These are phyloP conservation scores for Komagataella populi DNA, from an alignment of 805 yeast genomes.

Conservation along the genomic window DNA sequence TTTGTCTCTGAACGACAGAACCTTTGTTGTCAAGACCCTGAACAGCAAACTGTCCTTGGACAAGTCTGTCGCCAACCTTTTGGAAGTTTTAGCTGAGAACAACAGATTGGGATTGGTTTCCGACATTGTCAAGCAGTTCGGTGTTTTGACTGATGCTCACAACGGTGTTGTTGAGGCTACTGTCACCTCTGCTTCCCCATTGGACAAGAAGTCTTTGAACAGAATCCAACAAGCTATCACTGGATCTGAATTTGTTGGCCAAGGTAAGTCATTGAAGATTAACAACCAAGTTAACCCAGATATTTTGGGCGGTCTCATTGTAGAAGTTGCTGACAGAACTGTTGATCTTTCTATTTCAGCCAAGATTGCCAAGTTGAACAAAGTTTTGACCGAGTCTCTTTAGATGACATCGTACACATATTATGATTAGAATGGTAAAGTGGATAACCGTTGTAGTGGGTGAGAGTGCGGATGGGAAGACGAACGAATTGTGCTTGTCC, in stretches of 20 bases:
- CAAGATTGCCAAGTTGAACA: slow-evolving; percentile 81
- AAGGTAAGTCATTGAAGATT: slow-evolving; percentile 75
- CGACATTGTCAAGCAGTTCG: slow-evolving; percentile 56
- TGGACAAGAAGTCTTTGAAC: slow-evolving; percentile 68
- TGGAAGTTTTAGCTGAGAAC: slow-evolving; percentile 82
- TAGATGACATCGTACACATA: slow-evolving; percentile 21
- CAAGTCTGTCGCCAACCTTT: slow-evolving; percentile 63
- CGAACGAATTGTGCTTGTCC: not conserved
- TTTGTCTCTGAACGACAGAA: slow-evolving; percentile 62
- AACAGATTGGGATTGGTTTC: slow-evolving; percentile 72
- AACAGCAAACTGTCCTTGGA: slow-evolving; percentile 37
- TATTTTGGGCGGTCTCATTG: slow-evolving; percentile 89
- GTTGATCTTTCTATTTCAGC: slow-evolving; percentile 83
- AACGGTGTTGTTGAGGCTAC: slow-evolving; percentile 88
- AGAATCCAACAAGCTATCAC: slow-evolving; percentile 71
- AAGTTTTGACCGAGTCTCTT: slow-evolving; percentile 74
- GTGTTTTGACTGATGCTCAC: slow-evolving; percentile 73
- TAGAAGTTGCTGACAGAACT: slow-evolving; percentile 93
- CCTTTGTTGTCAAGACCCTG: slow-evolving; percentile 50
- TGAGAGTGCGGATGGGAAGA: not conserved
- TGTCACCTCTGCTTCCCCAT: slow-evolving; percentile 75
- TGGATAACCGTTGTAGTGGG: not conserved
- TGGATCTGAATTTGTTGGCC: slow-evolving; percentile 70
- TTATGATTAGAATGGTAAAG: not conserved
- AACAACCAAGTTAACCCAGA: slow-evolving; percentile 78